phyloP scores from a whole-genome alignment of 2,329 filamentous ascomycete genomes.

The Pseudogymnoascus sp. region DNA sequence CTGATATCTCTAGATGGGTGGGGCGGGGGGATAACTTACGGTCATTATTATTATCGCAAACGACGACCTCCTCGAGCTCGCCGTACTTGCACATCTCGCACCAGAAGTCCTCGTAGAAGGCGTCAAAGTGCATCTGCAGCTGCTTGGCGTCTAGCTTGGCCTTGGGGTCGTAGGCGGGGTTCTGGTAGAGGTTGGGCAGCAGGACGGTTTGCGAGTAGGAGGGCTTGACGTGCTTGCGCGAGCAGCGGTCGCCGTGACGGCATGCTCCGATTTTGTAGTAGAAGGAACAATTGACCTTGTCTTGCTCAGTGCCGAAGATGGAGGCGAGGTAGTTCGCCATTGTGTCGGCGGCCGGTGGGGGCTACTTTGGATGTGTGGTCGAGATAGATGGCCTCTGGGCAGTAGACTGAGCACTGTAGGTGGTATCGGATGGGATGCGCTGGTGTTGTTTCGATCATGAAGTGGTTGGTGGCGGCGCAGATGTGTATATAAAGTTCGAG shows the following conservation, averaged over 20 bases:
- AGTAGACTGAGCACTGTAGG: not conserved
- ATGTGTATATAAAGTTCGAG: slow-evolving; percentile 7
- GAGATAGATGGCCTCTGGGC: not conserved
- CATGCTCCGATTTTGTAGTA: slow-evolving; percentile 99
- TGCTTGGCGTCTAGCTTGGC: slow-evolving; percentile 94
- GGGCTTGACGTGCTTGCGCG: slow-evolving; percentile 96
- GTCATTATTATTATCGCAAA: slow-evolving; percentile 99
- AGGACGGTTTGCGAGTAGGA: slow-evolving; percentile 97
- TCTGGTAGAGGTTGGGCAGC: slow-evolving; percentile 97
- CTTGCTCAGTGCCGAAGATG: slow-evolving; percentile 99
- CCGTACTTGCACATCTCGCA: slow-evolving; percentile 99
- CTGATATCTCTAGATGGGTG: not conserved
- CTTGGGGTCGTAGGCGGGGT: slow-evolving; percentile 92
- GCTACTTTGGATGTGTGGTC: not conserved
- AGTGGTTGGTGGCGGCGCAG: slow-evolving; percentile 5
- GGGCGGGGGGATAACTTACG: slow-evolving; percentile 46
- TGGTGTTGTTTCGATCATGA: not conserved
- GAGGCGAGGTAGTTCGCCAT: slow-evolving; percentile 99
- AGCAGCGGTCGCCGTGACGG: slow-evolving; percentile 96
- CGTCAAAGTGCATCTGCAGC: slow-evolving; percentile 98
- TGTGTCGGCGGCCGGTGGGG: slow-evolving; percentile 21
- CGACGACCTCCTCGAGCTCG: slow-evolving; percentile 92
- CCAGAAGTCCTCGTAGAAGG: slow-evolving; percentile 99
- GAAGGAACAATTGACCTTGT: slow-evolving; percentile 99
- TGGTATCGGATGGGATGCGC: not conserved